phyloP scores from a whole-genome alignment of 176 grass and related monocot genomes.

The Chloris gayana region DNA sequence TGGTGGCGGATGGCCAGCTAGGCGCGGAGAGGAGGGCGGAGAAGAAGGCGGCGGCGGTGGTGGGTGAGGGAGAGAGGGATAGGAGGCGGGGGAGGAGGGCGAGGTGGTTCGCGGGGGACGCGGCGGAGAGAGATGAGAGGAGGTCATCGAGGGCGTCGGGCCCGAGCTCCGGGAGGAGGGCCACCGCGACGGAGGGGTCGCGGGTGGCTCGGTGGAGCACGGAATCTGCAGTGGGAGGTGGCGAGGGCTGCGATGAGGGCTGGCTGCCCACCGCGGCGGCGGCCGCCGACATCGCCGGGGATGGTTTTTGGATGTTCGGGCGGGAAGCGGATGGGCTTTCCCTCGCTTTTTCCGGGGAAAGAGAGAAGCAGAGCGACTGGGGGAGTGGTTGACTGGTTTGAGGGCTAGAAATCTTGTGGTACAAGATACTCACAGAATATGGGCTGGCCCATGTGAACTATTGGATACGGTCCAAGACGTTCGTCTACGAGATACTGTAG shows the following conservation, averaged over 20 bases:
- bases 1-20: conserved; percentile 35
- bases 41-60: conserved; percentile 24
- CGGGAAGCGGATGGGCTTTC: conserved; percentile 18
- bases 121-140: conserved; percentile 27
- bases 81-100: conserved; percentile 30
- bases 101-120: conserved; percentile 28
- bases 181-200: conserved; percentile 37
- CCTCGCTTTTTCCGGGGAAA: not conserved
- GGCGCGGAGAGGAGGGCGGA: conserved; percentile 18
- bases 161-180: conserved; percentile 38
- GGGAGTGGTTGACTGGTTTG: no score
- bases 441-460: not conserved
- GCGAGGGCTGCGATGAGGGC: conserved; percentile 1
- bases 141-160: conserved; percentile 23
- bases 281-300: conserved; percentile 37
- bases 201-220: conserved; percentile 44
- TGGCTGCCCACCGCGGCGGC: not conserved
- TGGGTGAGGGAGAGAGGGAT: conserved; percentile 12
- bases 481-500: no score
- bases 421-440: not conserved
- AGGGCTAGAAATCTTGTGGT: not conserved
- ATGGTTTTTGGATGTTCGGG: conserved; percentile 11
- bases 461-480: not conserved
- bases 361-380: no score
- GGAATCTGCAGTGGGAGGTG: conserved; percentile 39